Evolutionary conservation across 1,284 basidiomycete genomes (phyloP).

Genomic region (Cryptococcus hybrid): DNA sequence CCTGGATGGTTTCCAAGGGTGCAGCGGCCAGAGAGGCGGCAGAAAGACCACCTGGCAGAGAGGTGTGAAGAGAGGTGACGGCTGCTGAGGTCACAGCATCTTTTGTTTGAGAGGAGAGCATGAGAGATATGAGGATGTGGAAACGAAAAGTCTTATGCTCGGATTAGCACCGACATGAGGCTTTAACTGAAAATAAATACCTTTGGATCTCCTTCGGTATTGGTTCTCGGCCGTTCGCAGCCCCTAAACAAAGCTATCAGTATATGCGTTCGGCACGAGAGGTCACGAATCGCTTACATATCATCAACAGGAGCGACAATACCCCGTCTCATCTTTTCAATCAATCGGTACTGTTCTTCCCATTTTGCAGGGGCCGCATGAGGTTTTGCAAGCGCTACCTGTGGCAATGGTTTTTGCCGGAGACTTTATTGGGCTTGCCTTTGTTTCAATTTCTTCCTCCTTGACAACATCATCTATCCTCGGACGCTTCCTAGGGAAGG

Average conservation of each 20-base stretch:
- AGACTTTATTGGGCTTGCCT: background rate
- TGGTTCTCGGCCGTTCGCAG: conserved; percentile 33
- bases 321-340: conserved; percentile 71
- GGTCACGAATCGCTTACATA: conserved; percentile 63
- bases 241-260: conserved; percentile 22
- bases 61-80: conserved; percentile 67
- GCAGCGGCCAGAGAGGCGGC: conserved; percentile 70
- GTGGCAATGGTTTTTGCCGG: conserved; percentile 48
- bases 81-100: conserved; percentile 84
- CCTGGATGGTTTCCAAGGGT: conserved; percentile 61
- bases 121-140: conserved; percentile 83
- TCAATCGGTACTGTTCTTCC: conserved; percentile 70
- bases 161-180: conserved; percentile 33
- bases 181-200: conserved; percentile 49
- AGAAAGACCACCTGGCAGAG: conserved; percentile 73
- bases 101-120: conserved; percentile 95
- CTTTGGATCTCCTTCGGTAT: conserved; percentile 60
- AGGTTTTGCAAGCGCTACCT: conserved; percentile 60
- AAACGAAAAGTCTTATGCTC: conserved; percentile 63
- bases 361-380: conserved; percentile 72
- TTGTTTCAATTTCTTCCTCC: background rate
- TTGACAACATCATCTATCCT: background rate
- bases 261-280: background rate
- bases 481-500: conserved; percentile 10
- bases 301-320: conserved; percentile 83